These are phyloP conservation scores for Lasiodiplodia theobromae DNA, from an alignment of 2,329 filamentous ascomycete species.

Conservation along the genomic window DNA sequence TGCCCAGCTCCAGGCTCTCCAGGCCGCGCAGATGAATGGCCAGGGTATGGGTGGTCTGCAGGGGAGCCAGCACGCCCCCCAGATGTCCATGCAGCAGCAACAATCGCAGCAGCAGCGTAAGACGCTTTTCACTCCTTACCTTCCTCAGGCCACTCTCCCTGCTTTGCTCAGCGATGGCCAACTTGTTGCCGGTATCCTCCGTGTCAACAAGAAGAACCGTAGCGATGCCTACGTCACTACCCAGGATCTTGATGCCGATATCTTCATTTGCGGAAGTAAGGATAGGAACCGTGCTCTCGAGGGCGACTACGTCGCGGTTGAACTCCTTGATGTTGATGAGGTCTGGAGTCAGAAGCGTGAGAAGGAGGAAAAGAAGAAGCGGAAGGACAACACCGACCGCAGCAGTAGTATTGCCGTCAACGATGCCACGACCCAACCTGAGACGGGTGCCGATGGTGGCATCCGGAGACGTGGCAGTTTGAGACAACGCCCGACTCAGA, in stretches of 20 bases:
- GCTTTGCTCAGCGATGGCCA: conserved; percentile 90
- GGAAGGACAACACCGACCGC: conserved; percentile 95
- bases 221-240: conserved; percentile 98
- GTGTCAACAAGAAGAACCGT: conserved; percentile 99
- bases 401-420: conserved; percentile 77
- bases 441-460: conserved; percentile 77
- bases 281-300: conserved; percentile 97
- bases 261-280: conserved; percentile 99
- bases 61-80: conserved; percentile 73
- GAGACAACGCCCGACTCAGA: conserved; percentile 94
- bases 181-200: conserved; percentile 93
- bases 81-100: conserved; percentile 63
- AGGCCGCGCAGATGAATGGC: conserved; percentile 83
- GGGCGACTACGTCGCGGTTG: conserved; percentile 92
- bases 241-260: conserved; percentile 93
- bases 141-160: conserved; percentile 91
- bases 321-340: conserved; percentile 96
- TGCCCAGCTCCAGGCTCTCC: conserved; percentile 88
- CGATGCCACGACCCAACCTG: conserved; percentile 63
- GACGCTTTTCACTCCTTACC: conserved; percentile 96
- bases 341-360: conserved; percentile 99
- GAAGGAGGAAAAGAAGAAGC: conserved; percentile 99
- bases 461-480: conserved; percentile 93
- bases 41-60: conserved; percentile 71
- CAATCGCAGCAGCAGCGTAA: conserved; percentile 90